These are phyloP conservation scores for Dothistroma pini DNA, from an alignment of 2,329 filamentous ascomycete genomes.

Conservation along the genomic window DNA sequence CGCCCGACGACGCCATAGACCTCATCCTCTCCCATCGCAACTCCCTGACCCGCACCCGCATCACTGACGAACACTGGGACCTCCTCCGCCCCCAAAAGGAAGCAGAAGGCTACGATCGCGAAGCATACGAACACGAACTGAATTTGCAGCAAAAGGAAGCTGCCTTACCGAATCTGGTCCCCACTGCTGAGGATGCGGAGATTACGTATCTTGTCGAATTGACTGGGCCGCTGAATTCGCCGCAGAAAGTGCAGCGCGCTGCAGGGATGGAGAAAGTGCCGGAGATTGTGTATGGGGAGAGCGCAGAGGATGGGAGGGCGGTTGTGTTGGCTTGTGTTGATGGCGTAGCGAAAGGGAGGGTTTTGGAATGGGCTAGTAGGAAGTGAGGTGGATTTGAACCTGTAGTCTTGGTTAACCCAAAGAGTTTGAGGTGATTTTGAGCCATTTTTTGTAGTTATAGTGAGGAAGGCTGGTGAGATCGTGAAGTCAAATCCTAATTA, in stretches of 20 bases:
- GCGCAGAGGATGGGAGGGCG: constrained; percentile 24
- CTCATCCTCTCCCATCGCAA: constrained; percentile 35
- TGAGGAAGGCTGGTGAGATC: background rate
- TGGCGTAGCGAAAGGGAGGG: constrained; percentile 23
- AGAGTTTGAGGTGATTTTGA: constrained; percentile 18
- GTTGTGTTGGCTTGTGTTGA: constrained; percentile 33
- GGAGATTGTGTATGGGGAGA: constrained; percentile 24
- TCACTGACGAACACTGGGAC: constrained; percentile 39
- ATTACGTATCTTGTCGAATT: constrained; percentile 33
- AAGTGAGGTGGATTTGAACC: constrained; percentile 26
- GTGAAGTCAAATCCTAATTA: background rate
- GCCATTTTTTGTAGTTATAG: background rate
- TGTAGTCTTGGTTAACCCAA: constrained; percentile 26
- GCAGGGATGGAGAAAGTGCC: constrained; percentile 28
- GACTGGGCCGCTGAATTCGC: constrained; percentile 26
- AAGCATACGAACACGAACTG: constrained; percentile 40
- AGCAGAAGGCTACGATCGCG: constrained; percentile 36
- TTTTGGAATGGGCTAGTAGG: constrained; percentile 23
- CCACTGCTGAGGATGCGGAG: constrained; percentile 16
- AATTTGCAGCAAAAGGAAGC: constrained; percentile 29
- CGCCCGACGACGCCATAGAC: constrained; percentile 31
- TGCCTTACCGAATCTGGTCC: constrained; percentile 20
- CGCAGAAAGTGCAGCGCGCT: constrained; percentile 29
- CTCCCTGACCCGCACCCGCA: constrained; percentile 33
- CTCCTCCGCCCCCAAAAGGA: constrained; percentile 32